These are phyloP conservation scores for Coffea eugenioides DNA, from an alignment of 257 asterid species.

Conservation along the genomic window DNA sequence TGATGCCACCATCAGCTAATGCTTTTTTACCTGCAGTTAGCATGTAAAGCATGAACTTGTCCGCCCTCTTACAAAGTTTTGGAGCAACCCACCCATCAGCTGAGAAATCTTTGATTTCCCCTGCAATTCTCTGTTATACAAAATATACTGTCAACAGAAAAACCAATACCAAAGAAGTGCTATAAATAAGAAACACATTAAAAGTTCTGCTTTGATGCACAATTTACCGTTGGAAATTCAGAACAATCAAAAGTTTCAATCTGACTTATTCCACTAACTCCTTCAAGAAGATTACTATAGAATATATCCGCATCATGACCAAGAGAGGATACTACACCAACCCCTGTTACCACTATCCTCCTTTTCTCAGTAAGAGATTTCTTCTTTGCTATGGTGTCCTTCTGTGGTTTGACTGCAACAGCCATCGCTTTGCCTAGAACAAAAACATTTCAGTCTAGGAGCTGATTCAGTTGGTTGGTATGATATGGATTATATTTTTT, in stretches of 20 bases:
- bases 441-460: background rate
- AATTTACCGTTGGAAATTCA: conserved; percentile 69
- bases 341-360: conserved; percentile 93
- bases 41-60: conserved; percentile 96
- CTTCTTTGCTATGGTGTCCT: conserved; percentile 47
- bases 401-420: conserved; percentile 48
- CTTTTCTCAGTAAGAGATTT: conserved; percentile 62
- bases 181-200: conserved; percentile 7
- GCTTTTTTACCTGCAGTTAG: conserved; percentile 96
- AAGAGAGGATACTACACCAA: conserved; percentile 86
- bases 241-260: conserved; percentile 92
- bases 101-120: conserved; percentile 86
- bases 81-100: conserved; percentile 96
- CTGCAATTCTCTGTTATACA: conserved; percentile 74
- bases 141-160: background rate
- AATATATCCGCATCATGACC: conserved; percentile 77
- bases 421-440: conserved; percentile 57
- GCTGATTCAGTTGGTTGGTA: background rate
- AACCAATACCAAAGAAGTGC: conserved; percentile 5
- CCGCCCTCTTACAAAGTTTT: conserved; percentile 86
- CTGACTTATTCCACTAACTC: conserved; percentile 85
- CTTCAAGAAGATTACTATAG: conserved; percentile 82
- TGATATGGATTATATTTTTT: background rate
- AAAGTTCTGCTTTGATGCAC: conserved; percentile 9
- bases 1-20: conserved; percentile 78